A percentile compares a stretch with the other conserved stretches of the same genome.
phyloP scores from a whole-genome alignment of 441 rosid species.

The Arabidopsis lyrata region DNA sequence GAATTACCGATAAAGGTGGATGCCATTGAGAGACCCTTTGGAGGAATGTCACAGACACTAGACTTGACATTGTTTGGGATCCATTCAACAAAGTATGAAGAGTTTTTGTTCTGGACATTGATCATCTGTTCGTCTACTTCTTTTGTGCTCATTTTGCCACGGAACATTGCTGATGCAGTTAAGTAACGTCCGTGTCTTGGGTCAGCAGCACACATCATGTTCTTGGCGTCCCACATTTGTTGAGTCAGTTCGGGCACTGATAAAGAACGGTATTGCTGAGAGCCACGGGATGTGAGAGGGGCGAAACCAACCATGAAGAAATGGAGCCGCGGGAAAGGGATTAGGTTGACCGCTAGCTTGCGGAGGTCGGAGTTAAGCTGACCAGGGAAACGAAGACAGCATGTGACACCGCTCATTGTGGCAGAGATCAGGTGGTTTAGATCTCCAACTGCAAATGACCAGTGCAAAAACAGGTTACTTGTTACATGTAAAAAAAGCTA shows the following conservation, averaged over 20 bases:
- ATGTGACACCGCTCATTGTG: constrained; percentile 76
- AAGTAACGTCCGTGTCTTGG: constrained; percentile 74
- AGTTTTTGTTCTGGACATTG: constrained; percentile 74
- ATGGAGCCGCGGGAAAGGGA: constrained; percentile 70
- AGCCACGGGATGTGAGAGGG: constrained; percentile 73
- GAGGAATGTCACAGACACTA: constrained; percentile 72
- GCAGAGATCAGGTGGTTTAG: constrained; percentile 72
- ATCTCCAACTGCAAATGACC: constrained; percentile 55
- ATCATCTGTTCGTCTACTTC: constrained; percentile 77
- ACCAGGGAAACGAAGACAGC: constrained; percentile 77
- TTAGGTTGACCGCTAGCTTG: constrained; percentile 68
- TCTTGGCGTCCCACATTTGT: constrained; percentile 77
- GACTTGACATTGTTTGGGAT: constrained; percentile 76
- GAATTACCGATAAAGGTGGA: constrained; percentile 71
- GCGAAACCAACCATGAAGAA: constrained; percentile 79
- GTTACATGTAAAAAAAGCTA: constrained; percentile 10
- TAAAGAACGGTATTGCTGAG: constrained; percentile 70
- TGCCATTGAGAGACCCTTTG: constrained; percentile 67
- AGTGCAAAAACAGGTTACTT: constrained; percentile 6
- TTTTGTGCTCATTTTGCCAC: constrained; percentile 77
- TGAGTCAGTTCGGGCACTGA: constrained; percentile 74
- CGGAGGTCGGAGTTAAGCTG: constrained; percentile 78
- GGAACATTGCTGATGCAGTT: constrained; percentile 77
- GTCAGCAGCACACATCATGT: constrained; percentile 78
- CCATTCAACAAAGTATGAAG: constrained; percentile 78